Conservation (phyloP, 345 rosid genomes). For the Geranium brycei region DNA sequence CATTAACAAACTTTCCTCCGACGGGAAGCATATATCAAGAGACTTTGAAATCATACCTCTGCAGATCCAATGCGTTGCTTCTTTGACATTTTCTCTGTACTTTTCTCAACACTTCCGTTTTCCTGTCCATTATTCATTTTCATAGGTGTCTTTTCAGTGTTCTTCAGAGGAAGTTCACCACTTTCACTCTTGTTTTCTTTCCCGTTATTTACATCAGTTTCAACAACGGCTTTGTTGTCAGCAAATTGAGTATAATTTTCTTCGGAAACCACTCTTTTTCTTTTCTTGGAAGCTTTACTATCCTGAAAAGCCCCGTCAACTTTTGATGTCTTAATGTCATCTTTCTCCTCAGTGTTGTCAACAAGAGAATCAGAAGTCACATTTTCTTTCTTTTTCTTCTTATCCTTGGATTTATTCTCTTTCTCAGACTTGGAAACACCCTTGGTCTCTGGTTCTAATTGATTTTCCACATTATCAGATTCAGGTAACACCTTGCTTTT, state of each 20-base stretch:
- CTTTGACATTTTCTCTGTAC: conserved; percentile 20
- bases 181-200: conserved; percentile 10
- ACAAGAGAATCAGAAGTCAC: conserved; percentile 3
- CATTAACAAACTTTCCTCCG: neutral
- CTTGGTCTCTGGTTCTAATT: conserved; percentile 7
- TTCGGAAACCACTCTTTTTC: conserved; percentile 52
- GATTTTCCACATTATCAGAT: conserved; percentile 4
- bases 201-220: conserved; percentile 22
- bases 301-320: conserved; percentile 16
- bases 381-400: conserved; percentile 36
- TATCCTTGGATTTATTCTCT: conserved; percentile 27
- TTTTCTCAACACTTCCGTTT: conserved; percentile 26
- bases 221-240: conserved; percentile 27
- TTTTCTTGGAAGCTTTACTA: conserved; percentile 45
- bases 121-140: conserved; percentile 17
- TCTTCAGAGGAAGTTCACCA: neutral
- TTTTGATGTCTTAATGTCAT: conserved; percentile 8
- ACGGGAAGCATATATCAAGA: neutral
- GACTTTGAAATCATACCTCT: conserved; percentile 29
- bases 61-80: conserved; percentile 38
- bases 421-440: conserved; percentile 16
- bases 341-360: conserved; percentile 12
- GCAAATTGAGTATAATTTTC: conserved; percentile 21
- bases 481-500: conserved; percentile 19
- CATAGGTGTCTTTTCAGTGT: conserved; percentile 17